These are phyloP conservation scores for Melanopsichium pennsylvanicum DNA, from an alignment of 1,284 basidiomycete species.

Conservation along the genomic window DNA sequence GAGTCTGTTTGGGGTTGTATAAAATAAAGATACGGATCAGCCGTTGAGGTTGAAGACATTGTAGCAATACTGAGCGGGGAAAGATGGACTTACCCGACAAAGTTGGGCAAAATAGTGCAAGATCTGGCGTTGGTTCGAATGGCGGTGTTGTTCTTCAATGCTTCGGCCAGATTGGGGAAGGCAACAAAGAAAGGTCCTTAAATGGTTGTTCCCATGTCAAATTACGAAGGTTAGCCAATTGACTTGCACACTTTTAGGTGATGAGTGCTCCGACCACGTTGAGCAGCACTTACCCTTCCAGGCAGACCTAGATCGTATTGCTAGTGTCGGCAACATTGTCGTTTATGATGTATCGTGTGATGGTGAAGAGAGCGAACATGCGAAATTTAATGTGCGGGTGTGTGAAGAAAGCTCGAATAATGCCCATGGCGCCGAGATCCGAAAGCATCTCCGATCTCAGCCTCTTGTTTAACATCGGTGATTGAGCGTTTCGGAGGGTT, in stretches of 20 bases:
- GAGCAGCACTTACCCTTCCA: conserved; percentile 61
- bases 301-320: conserved; percentile 49
- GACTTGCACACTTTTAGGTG: no score
- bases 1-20: conserved; percentile 65
- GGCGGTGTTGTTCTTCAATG: conserved; percentile 81
- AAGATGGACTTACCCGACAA: conserved; percentile 55
- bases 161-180: conserved; percentile 87
- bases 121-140: conserved; percentile 88
- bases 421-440: no score
- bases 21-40: background rate
- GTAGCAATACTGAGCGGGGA: background rate
- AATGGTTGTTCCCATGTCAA: no score
- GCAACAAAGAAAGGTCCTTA: conserved; percentile 95
- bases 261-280: no score
- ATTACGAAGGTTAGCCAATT: no score
- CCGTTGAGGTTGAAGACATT: background rate
- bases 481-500: background rate
- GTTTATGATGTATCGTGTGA: background rate
- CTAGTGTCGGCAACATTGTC: conserved; percentile 47
- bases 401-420: background rate
- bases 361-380: background rate
- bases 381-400: conserved; percentile 6
- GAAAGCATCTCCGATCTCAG: conserved; percentile 7
- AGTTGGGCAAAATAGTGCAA: conserved; percentile 85
- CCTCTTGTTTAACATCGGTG: no score